Evolutionary conservation across 2,329 filamentous ascomycete genomes (phyloP).

Genomic region (Fusarium sp.): DNA sequence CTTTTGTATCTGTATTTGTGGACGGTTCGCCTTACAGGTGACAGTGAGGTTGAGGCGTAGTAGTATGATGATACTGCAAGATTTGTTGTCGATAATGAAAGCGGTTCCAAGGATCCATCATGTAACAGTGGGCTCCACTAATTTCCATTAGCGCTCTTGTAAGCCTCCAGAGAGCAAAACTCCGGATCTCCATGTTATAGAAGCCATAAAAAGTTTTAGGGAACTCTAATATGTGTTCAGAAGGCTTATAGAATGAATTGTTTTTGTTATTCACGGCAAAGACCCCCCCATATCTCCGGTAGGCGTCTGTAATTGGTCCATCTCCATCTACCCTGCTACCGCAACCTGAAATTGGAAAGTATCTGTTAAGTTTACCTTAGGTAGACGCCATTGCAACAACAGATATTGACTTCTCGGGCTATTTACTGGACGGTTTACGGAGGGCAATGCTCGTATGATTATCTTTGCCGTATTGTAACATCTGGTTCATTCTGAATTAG

Average conservation of each 20-base stretch:
- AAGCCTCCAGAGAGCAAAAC: not conserved
- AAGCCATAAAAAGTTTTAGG: not conserved
- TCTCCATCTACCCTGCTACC: not conserved
- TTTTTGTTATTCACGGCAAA: not conserved
- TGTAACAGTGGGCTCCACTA: constrained; percentile 17
- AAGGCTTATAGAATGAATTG: not conserved
- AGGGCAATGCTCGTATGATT: too few relatives aligned
- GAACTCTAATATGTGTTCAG: not conserved
- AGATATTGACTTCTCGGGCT: not conserved
- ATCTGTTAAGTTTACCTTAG: not conserved
- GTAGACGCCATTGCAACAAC: not conserved
- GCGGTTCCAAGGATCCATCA: not conserved
- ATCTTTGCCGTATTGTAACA: not conserved
- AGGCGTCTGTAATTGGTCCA: too few relatives aligned
- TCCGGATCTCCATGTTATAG: not conserved
- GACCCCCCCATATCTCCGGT: not conserved
- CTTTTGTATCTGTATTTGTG: not conserved
- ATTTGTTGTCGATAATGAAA: constrained; percentile 1
- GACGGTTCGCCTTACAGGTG: not conserved
- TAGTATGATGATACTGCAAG: not conserved
- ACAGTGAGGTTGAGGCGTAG: not conserved
- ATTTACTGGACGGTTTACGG: not conserved
- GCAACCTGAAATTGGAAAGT: not conserved
- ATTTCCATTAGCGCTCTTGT: not conserved
- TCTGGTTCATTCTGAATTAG: not conserved